A percentile compares a stretch with the other conserved stretches of the same genome.
phyloP scores from a whole-genome alignment of 257 asterid genomes.

The Galeopsis tetrahit region DNA sequence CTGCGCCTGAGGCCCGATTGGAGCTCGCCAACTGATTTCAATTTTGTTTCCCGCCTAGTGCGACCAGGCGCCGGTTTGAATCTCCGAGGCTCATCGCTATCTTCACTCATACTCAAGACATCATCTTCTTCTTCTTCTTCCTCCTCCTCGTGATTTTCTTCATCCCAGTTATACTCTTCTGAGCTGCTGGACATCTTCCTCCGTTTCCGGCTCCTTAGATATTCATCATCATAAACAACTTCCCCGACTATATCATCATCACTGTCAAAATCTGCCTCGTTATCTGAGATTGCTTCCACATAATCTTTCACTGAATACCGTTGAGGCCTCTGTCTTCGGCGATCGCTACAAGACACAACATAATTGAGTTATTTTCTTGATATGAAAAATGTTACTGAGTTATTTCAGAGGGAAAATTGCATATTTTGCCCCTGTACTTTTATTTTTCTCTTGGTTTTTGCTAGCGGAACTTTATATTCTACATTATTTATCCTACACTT shows the following conservation, averaged over 20 bases:
- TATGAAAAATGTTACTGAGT: not conserved
- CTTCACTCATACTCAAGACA: conserved; percentile 66
- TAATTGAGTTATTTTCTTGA: conserved; percentile 14
- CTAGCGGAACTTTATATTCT: not conserved
- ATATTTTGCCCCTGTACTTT: not conserved
- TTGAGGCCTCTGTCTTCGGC: conserved; percentile 90
- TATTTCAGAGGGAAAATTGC: not conserved
- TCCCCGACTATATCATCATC: conserved; percentile 98
- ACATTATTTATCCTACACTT: not conserved
- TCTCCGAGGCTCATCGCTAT: conserved; percentile 60
- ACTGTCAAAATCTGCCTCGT: conserved; percentile 82
- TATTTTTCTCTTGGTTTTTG: not conserved
- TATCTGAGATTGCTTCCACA: conserved; percentile 76
- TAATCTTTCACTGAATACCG: conserved; percentile 77
- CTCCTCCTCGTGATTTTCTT: conserved; percentile 87
- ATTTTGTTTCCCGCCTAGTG: conserved; percentile 74
- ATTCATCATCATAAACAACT: conserved; percentile 91
- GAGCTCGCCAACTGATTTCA: conserved; percentile 70
- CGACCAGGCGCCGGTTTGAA: conserved; percentile 60
- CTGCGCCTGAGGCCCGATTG: conserved; percentile 91
- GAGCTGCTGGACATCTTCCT: conserved; percentile 82
- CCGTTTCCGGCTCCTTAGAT: conserved; percentile 64
- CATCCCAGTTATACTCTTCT: conserved; percentile 83
- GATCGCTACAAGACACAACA: conserved; percentile 57
- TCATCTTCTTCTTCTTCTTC: conserved; percentile 86